Conservation (phyloP, 345 rosid genomes). For the Gossypium longicalyx region DNA sequence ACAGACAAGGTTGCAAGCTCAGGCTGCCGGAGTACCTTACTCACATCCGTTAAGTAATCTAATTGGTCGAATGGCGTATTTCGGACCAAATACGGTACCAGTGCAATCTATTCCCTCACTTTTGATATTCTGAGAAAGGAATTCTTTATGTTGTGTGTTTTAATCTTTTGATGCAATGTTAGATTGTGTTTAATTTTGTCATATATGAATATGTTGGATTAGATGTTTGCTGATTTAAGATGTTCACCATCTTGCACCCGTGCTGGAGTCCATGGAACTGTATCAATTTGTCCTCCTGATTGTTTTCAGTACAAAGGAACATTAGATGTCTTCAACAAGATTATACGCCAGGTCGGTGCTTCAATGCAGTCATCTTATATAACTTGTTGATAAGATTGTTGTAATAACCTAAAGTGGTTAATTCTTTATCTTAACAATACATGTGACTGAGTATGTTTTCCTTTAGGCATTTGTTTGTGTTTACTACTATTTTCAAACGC, state of each 20-base stretch:
- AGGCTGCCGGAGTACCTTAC: slow-evolving; percentile 89
- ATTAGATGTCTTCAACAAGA: slow-evolving; percentile 84
- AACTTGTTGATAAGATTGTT: background rate
- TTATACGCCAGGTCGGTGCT: slow-evolving; percentile 75
- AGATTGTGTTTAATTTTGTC: slow-evolving; percentile 4
- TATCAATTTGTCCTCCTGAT: slow-evolving; percentile 95
- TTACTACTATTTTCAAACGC: background rate
- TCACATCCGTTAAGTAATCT: slow-evolving; percentile 86
- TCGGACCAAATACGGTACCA: slow-evolving; percentile 87
- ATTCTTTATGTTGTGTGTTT: background rate
- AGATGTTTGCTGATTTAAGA: slow-evolving; percentile 94
- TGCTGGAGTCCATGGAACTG: slow-evolving; percentile 98
- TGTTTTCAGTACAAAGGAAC: slow-evolving; percentile 98
- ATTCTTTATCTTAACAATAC: background rate
- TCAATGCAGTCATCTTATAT: background rate
- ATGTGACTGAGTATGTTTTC: background rate
- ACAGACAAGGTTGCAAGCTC: slow-evolving; percentile 94
- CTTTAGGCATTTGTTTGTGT: slow-evolving; percentile 7
- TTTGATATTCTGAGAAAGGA: background rate
- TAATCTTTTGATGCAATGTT: background rate
- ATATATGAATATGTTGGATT: slow-evolving; percentile 17
- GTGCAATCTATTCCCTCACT: background rate
- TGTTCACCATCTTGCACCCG: slow-evolving; percentile 92
- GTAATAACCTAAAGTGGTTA: background rate
- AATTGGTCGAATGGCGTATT: slow-evolving; percentile 78